Evolutionary conservation across 169 alveolate species (phyloP), one percentile per base, ranked within the genome.

Genomic region (Plasmodium cynomolgi): DNA sequence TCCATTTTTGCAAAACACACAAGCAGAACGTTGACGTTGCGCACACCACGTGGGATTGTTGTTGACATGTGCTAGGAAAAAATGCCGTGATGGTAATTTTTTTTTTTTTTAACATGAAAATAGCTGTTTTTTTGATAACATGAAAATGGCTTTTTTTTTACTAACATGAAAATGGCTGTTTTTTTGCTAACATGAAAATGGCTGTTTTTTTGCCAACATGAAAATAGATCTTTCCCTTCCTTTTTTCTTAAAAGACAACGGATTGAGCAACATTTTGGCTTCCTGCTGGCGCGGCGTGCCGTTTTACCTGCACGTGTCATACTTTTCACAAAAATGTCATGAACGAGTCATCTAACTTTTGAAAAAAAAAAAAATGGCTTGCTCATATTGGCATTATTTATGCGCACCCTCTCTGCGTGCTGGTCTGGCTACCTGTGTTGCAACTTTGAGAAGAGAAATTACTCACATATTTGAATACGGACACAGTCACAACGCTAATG

Each of bases 21-120:
- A 44, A 80, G 73, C 33, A 80, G 71, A 39, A 50, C 58, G 47
- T 23, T 20, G 33, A 29, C 17, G 34, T 80, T 80, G 56, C 29
- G 37, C 79, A 83, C 34, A 83, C 23, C 13, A 81, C 33, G 8
- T 81, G 39, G 62, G 34, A 37, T 81, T 50, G 37, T 81, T 81
- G 39, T 81, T 81, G 68, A 81, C 80, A 81, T 6, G 56, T 37
- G 68, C 62, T 81, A 29, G 75, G 37, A 81, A 81, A 26, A 81
- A 81, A 54, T 47, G 11, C 34, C 47, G 90, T 5, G 72, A 68
- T 68, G 56, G 31, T 41, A 80, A 72, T 20, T 41, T 80, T 80
- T 80, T 79, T 79, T 79, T 80, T 80, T 80, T 80, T 80, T 80
- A 37, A 37, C 44, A 37, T 37, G 31, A 29, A 73, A 73, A 33